A percentile compares a stretch with the other conserved stretches of the same genome.
Evolutionary conservation across 2,329 filamentous ascomycete genomes (phyloP).

Genomic region (Penicillium hesseltinei): DNA sequence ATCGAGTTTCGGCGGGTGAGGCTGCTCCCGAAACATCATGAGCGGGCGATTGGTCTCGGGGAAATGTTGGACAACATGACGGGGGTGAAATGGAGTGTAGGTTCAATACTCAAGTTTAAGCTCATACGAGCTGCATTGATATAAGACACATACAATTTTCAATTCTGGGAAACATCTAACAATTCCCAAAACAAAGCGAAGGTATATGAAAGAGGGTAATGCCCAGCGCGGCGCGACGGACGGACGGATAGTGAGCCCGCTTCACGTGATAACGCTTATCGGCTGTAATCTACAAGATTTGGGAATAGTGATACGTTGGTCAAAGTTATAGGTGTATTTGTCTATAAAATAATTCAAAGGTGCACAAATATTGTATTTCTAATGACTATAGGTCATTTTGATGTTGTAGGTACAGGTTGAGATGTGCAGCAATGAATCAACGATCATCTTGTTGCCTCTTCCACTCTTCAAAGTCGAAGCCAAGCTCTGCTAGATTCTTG

Average conservation of each 20-base stretch:
- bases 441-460: conserved; percentile 21
- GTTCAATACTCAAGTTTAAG: conserved; percentile 1
- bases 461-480: conserved; percentile 58
- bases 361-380: not conserved
- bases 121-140: conserved; percentile 5
- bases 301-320: not conserved
- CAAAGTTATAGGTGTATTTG: not conserved
- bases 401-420: not conserved
- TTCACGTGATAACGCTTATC: conserved; percentile 35
- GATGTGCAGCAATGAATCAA: not conserved
- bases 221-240: conserved; percentile 12
- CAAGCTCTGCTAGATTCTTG: conserved; percentile 68
- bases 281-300: conserved; percentile 3
- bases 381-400: not conserved
- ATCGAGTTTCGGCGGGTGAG: conserved; percentile 2
- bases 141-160: conserved; percentile 3
- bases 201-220: conserved; percentile 16
- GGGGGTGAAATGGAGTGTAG: conserved; percentile 4
- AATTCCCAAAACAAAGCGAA: conserved; percentile 6
- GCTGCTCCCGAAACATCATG: conserved; percentile 4
- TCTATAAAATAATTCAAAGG: not conserved
- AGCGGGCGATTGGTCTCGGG: conserved; percentile 2
- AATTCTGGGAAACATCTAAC: conserved; percentile 3
- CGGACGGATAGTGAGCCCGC: conserved; percentile 25
- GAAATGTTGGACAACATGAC: conserved; percentile 3